Percentiles rank a stretch among this genome's conserved stretches.
phyloP scores from a whole-genome alignment of 768 basidiomycete genomes.

The Gloeopeniophorella convolvens region DNA sequence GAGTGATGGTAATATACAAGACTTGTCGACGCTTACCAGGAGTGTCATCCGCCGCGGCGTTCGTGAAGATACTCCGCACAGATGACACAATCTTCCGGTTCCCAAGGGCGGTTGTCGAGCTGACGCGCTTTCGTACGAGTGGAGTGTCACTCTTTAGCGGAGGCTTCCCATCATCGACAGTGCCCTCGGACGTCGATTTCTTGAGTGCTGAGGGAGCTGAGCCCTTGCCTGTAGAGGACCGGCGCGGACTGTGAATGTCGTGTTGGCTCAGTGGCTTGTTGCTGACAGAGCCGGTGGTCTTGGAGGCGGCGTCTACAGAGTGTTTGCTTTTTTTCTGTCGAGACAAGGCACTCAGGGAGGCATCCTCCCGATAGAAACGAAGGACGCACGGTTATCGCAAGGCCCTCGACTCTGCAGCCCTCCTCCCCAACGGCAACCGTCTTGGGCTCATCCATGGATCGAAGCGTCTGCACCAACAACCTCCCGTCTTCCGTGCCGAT shows the following conservation, averaged over 20 bases:
- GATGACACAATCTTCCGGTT: constrained; percentile 13
- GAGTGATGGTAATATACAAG: background rate
- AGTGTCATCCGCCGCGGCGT: background rate
- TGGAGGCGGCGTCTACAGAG: constrained; percentile 24
- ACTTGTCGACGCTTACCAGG: background rate
- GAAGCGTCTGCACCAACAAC: constrained; percentile 56
- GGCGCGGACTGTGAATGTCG: constrained; percentile 12
- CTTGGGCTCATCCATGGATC: constrained; percentile 60
- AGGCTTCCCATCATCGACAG: background rate
- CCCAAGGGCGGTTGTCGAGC: constrained; percentile 18
- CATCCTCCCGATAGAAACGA: background rate
- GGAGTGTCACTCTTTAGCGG: background rate
- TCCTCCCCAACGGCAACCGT: constrained; percentile 42
- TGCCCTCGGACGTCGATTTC: constrained; percentile 11
- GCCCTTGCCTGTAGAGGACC: constrained; percentile 5
- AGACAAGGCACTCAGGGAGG: background rate
- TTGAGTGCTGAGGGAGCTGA: background rate
- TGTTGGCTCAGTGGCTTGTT: constrained; percentile 23
- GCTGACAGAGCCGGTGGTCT: constrained; percentile 26
- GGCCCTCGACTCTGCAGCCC: constrained; percentile 42
- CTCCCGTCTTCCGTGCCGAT: constrained; percentile 59
- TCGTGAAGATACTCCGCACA: constrained; percentile 15
- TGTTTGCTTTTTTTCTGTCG: constrained; percentile 20
- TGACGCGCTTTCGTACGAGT: constrained; percentile 17
- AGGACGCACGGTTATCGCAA: constrained; percentile 49